A percentile compares a stretch with the other conserved stretches of the same genome.
Conservation (phyloP, 1,284 basidiomycete genomes). For the Earliella scabrosa region DNA sequence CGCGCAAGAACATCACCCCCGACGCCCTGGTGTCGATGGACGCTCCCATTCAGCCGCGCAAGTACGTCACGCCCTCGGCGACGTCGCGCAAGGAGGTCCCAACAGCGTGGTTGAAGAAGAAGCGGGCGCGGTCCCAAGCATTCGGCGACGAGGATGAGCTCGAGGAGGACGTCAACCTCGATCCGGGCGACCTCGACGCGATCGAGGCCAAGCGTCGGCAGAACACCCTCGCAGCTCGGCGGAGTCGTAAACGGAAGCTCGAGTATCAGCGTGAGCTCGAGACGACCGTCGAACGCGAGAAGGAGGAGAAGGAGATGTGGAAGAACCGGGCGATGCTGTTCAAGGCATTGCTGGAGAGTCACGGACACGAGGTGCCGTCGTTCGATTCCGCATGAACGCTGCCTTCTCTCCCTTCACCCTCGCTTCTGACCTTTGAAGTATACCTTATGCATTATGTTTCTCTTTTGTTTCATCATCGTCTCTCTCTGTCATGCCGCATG, state of each 20-base stretch:
- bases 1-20: constrained; percentile 48
- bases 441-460: constrained; percentile 32
- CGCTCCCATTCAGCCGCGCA: constrained; percentile 51
- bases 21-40: constrained; percentile 47
- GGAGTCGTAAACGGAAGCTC: constrained; percentile 77
- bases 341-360: constrained; percentile 50
- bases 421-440: constrained; percentile 17
- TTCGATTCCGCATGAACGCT: constrained; percentile 32
- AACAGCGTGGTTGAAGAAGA: constrained; percentile 50
- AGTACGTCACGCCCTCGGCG: constrained; percentile 48
- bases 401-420: constrained; percentile 8
- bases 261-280: constrained; percentile 72
- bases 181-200: constrained; percentile 56
- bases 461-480: constrained; percentile 23
- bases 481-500: constrained; percentile 14
- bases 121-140: constrained; percentile 56
- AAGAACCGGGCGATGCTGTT: constrained; percentile 53
- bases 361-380: constrained; percentile 50
- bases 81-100: constrained; percentile 57
- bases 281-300: constrained; percentile 49
- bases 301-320: constrained; percentile 60
- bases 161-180: constrained; percentile 49
- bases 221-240: constrained; percentile 81
- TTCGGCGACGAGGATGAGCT: constrained; percentile 58
- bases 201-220: constrained; percentile 80